Evolutionary conservation across 768 basidiomycete species (phyloP).

Genomic region (Mycena epipterygia): DNA sequence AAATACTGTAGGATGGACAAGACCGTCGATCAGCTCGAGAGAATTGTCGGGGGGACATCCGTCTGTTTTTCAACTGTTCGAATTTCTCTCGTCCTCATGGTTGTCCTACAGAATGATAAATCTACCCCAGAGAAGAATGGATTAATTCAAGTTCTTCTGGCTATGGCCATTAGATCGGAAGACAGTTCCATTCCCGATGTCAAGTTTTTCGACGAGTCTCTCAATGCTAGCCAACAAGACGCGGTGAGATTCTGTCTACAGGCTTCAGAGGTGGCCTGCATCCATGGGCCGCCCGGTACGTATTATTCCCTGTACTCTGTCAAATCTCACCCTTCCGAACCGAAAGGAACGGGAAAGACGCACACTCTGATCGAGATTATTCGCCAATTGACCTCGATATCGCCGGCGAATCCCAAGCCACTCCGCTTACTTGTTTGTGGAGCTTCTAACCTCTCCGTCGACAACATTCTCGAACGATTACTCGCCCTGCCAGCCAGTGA

Average conservation of each 20-base stretch:
- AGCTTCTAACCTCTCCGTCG: conserved; percentile 94
- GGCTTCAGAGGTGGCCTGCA: conserved; percentile 87
- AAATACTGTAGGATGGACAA: conserved; percentile 89
- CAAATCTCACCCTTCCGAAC: not conserved
- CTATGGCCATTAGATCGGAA: conserved; percentile 65
- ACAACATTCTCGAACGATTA: conserved; percentile 94
- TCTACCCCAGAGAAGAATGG: conserved; percentile 58
- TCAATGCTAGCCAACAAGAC: conserved; percentile 88
- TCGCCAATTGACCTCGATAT: conserved; percentile 76
- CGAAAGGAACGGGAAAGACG: conserved; percentile 90
- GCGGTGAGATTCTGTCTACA: conserved; percentile 89
- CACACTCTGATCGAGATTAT: conserved; percentile 96
- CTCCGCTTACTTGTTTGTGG: conserved; percentile 88
- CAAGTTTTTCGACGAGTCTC: conserved; percentile 77
- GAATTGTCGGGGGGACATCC: conserved; percentile 45
- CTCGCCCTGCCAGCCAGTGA: conserved; percentile 68
- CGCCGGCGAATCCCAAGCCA: conserved; percentile 62
- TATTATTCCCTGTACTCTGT: not conserved
- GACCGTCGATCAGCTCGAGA: conserved; percentile 78
- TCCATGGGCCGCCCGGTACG: conserved; percentile 96
- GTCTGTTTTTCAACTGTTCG: conserved; percentile 9
- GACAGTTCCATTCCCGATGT: conserved; percentile 55
- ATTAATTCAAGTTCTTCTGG: conserved; percentile 80
- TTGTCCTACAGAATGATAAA: conserved; percentile 54
- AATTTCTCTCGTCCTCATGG: conserved; percentile 27